Percentiles rank a stretch among this genome's conserved stretches.
phyloP scores from a whole-genome alignment of 192 early-diverging fungal species.

The Linnemannia schmuckeri region DNA sequence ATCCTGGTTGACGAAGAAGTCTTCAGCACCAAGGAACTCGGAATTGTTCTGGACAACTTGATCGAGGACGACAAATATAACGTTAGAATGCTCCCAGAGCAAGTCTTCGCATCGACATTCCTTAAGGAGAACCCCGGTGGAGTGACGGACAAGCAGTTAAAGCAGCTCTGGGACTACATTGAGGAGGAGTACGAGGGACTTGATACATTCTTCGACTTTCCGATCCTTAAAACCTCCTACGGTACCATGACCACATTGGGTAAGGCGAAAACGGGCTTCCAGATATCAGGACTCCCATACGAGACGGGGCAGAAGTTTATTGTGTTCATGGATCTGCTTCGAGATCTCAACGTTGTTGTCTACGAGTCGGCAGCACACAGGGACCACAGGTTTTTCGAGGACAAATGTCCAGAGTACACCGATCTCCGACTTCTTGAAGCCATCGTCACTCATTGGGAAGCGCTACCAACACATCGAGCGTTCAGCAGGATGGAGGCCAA shows the following conservation, averaged over 20 bases:
- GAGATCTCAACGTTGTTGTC: conserved; percentile 1
- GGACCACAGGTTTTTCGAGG: conserved; percentile 5
- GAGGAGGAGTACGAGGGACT: not conserved
- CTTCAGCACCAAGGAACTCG: not conserved
- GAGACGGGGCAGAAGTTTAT: no score
- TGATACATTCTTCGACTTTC: conserved; percentile 3
- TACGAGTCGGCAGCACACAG: not conserved
- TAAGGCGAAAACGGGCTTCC: not conserved
- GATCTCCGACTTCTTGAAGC: not conserved
- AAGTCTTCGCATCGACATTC: not conserved
- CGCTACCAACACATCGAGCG: not conserved
- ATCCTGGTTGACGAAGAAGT: conserved; percentile 3
- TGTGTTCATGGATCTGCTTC: not conserved
- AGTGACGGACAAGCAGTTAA: not conserved
- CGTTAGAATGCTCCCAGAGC: no score
- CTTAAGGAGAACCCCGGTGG: not conserved
- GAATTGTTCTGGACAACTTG: not conserved
- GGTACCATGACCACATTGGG: conserved; percentile 2
- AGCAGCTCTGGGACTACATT: not conserved
- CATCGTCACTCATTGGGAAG: not conserved
- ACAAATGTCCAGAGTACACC: not conserved
- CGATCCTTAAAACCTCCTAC: conserved; percentile 3
- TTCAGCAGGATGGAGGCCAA: not conserved
- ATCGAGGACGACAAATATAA: not conserved
- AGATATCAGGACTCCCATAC: not conserved